Base-by-base conservation (phyloP, 371 early-diverging fungal genomes). In the Parasitella parasitica region DNA sequence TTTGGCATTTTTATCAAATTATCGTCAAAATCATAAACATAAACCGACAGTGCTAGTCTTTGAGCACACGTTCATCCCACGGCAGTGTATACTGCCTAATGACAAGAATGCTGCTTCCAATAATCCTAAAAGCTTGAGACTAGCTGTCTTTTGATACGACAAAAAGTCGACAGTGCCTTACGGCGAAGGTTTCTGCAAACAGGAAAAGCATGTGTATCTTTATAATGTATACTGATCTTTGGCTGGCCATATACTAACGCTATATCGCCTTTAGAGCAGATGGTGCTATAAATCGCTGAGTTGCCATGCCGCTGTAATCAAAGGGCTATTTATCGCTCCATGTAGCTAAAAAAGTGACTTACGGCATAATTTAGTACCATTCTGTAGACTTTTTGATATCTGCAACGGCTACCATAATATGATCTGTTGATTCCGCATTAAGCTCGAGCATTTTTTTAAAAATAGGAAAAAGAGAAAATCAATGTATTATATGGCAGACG, bases 321-420 rank as follows among this genome's bases (percentile, higher is more conserved):
- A 27, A 18, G 9, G 13, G 27, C 1, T 50, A 0, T 15, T n/a
- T 15, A 39, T 1, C 12, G 2, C 15, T 7, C 1, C 4, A 18
- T 2, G 8, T n/a, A 18, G 13, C 8, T 5, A 5, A 24, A 24
- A 46, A 1, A 39, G 18, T 11, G n/a, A 60, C 61, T 35, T 66
- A 66, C 61, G 61, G 18, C 66, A 66, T 66, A 5, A 18, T 61
- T 16, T 66, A 49, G 35, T 66, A 66, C 66, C 66, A 66, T 13
- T 24, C 28, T 15, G 61, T 55, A 54, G 66, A 66, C 15, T 38
- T 22, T 5, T 52, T 20, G 20, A 66, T 61, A 32, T 66, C 28
- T 15, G 50, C 35, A 20, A 66, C 57, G 18, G 52, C 54, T 24
- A 66, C 58, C 13, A 66, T 61, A 20, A 66, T 48, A 56, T 66